These are phyloP conservation scores for Chaetomium tenue DNA, from an alignment of 495 filamentous ascomycete genomes.

Conservation along the genomic window DNA sequence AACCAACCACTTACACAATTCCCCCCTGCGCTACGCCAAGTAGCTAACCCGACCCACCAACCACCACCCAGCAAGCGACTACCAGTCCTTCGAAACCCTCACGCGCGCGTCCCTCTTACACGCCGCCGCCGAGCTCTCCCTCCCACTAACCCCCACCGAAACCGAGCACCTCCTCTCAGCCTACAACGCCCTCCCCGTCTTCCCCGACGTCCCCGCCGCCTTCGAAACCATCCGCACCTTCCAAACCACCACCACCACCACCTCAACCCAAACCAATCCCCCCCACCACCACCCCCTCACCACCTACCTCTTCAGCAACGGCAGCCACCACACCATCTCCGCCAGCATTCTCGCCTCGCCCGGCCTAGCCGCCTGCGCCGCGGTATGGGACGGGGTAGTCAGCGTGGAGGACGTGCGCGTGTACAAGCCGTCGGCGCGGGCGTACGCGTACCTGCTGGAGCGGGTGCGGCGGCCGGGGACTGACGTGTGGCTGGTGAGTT, in stretches of 20 bases:
- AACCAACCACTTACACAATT: too few relatives aligned
- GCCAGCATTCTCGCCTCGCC: conserved; percentile 51
- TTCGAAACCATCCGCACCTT: conserved; percentile 33
- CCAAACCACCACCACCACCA: too few relatives aligned
- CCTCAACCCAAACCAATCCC: too few relatives aligned
- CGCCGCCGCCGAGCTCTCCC: conserved; percentile 58
- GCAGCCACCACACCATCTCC: conserved; percentile 61
- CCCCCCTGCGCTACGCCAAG: background rate
- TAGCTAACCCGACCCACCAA: background rate
- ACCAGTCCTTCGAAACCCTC: conserved; percentile 63
- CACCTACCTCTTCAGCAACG: conserved; percentile 77
- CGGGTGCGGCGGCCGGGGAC: conserved; percentile 50
- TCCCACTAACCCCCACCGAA: conserved; percentile 22
- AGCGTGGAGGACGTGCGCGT: conserved; percentile 58
- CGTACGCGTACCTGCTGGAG: conserved; percentile 58
- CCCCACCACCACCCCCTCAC: conserved; percentile 17
- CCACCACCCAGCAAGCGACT: conserved; percentile 45
- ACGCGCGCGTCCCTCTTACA: conserved; percentile 63
- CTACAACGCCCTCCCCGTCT: conserved; percentile 70
- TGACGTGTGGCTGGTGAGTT: conserved; percentile 69
- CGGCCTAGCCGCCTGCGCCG: conserved; percentile 33
- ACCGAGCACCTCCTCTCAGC: conserved; percentile 56
- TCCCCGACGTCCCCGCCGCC: conserved; percentile 61
- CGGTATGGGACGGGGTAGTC: conserved; percentile 56
- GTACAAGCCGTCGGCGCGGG: conserved; percentile 69